Percentiles rank a stretch among this genome's conserved stretches.
Conservation (phyloP, 257 asterid species). For the Ajuga chamaepitys region DNA sequence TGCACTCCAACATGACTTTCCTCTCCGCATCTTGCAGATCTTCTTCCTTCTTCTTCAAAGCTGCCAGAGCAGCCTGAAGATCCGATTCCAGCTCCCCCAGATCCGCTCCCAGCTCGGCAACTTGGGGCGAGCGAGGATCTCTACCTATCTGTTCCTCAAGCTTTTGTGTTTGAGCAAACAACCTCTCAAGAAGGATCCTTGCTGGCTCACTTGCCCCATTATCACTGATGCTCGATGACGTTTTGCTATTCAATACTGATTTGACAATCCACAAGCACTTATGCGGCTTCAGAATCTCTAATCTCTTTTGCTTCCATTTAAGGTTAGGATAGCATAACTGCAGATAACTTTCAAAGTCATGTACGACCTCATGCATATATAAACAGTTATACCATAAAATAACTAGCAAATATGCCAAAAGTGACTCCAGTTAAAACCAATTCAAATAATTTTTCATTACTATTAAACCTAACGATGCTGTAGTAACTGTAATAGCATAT, state of each 20-base stretch:
- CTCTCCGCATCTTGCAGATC: slow-evolving; percentile 69
- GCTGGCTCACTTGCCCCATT: slow-evolving; percentile 62
- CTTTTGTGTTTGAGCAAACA: slow-evolving; percentile 72
- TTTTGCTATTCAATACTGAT: slow-evolving; percentile 50
- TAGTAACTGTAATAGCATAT: not conserved
- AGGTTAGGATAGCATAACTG: slow-evolving; percentile 39
- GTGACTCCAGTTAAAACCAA: not conserved
- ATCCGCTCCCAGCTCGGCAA: slow-evolving; percentile 42
- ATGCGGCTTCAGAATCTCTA: slow-evolving; percentile 22
- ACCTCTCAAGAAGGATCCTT: slow-evolving; percentile 67
- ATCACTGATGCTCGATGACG: slow-evolving; percentile 40
- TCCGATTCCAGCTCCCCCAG: slow-evolving; percentile 58
- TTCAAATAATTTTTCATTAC: not conserved
- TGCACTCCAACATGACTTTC: slow-evolving; percentile 39
- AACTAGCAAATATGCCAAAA: not conserved
- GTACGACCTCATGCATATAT: not conserved
- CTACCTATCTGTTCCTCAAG: slow-evolving; percentile 71
- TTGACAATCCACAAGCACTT: slow-evolving; percentile 29
- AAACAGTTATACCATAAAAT: not conserved
- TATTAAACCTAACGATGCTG: not conserved
- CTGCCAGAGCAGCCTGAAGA: slow-evolving; percentile 51
- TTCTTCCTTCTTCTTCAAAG: slow-evolving; percentile 78
- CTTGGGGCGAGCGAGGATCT: slow-evolving; percentile 48
- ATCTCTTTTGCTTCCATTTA: slow-evolving; percentile 36
- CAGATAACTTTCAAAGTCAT: slow-evolving; percentile 10